Evolutionary conservation across 768 basidiomycete genomes (phyloP), one percentile per base, ranked within the genome.

Genomic region (Lactarius sanguifluus): DNA sequence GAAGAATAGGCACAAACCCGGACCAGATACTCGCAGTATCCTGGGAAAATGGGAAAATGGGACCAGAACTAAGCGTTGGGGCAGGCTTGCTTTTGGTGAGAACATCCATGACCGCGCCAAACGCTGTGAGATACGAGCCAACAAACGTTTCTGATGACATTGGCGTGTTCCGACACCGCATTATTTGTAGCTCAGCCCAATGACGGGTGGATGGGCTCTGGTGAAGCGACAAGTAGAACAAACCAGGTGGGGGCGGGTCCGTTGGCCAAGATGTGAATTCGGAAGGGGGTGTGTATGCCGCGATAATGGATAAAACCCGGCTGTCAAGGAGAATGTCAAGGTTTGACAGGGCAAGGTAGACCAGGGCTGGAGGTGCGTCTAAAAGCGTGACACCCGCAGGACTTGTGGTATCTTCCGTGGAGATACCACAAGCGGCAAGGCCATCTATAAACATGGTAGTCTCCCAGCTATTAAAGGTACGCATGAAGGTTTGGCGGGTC

Each of bases 381-480:
- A 76, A 73, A n/a, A 86, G 74, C 34, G 79, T 73, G 36, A 47
- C 10, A 34, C 41, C 25, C 25, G 54, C 20, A 52, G 57, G 36
- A 50, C 28, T 52, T 38, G 38, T 52, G 36, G 18, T 13, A 58
- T 28, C 70, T 41, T 60, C 59, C 66, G 38, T 50, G 62, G 76
- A 66, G 23, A 77, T 74, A 52, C 76, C 72, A 34, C 73, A 57
- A 70, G 73, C 61, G 30, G 78, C 68, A 50, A 91, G 72, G 50
- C 81, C 79, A n/a, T 80, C 76, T 12, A 87, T 72, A 5, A 90
- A 81, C 30, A 82, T 72, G 12, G 75, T 68, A 3, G 84, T 75
- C 71, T 94, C 89, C 87, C 90, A 94, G 40, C 77, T 75, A 63
- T 89, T 85, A 56, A 93, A 86, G 28, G 75, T 82, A 20, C 70